These are phyloP conservation scores for Xylaria nigripes DNA, from an alignment of 495 filamentous ascomycete genomes.

Conservation along the genomic window DNA sequence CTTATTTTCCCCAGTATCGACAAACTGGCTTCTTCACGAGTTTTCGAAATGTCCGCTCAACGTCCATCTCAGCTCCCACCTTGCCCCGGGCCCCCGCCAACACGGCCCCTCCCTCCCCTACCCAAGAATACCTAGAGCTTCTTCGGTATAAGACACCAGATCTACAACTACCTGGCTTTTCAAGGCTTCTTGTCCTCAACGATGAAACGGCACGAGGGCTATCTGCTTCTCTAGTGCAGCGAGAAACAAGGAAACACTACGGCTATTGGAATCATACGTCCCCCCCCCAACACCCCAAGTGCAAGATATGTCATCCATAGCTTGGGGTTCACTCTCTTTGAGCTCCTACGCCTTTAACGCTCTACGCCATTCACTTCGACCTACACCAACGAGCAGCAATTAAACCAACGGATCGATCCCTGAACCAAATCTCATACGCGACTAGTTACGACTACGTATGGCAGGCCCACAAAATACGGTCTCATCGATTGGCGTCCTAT, in stretches of 20 bases:
- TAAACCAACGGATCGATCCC: not conserved
- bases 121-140: slow-evolving; percentile 53
- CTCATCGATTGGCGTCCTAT: not conserved
- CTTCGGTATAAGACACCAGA: slow-evolving; percentile 20
- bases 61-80: slow-evolving; percentile 68
- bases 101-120: slow-evolving; percentile 72
- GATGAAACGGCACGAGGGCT: slow-evolving; percentile 3
- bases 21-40: slow-evolving; percentile 51
- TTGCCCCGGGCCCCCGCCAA: slow-evolving; percentile 77
- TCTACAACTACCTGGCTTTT: not conserved
- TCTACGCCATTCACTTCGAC: not conserved
- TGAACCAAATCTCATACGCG: not conserved
- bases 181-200: slow-evolving; percentile 4
- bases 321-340: slow-evolving; percentile 1
- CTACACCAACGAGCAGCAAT: slow-evolving; percentile 1
- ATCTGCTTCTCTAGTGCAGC: not conserved
- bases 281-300: not conserved
- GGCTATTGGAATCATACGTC: not conserved
- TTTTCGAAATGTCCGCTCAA: slow-evolving; percentile 36
- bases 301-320: not conserved
- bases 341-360: not conserved
- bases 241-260: not conserved
- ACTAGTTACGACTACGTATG: not conserved
- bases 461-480: not conserved
- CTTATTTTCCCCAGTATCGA: slow-evolving; percentile 18